Evolutionary conservation across 306 rosid species (phyloP).

Genomic region (Astragalus membranaceus): DNA sequence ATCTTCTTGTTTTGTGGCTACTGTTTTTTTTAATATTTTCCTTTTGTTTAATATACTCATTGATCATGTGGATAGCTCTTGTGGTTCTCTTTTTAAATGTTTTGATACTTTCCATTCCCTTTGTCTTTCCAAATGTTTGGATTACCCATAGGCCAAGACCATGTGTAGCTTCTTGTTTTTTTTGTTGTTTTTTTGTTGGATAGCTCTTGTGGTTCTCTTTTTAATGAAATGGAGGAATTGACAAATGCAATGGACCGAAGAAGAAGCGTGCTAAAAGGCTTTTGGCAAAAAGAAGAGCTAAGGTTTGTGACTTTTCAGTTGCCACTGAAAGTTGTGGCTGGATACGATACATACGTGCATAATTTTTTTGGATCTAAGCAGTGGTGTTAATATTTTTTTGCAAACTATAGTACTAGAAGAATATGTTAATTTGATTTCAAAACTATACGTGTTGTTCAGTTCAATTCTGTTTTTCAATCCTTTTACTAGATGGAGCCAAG

Average conservation of each 20-base stretch:
- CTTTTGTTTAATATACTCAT: too few relatives aligned
- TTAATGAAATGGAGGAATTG: constrained; percentile 94
- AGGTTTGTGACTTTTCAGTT: constrained; percentile 38
- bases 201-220: too few relatives aligned
- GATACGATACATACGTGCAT: not conserved
- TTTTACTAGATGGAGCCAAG: not conserved
- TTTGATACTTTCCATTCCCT: too few relatives aligned
- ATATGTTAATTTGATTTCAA: not conserved
- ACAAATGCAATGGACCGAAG: constrained; percentile 70
- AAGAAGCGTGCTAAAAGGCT: constrained; percentile 73
- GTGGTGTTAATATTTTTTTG: not conserved
- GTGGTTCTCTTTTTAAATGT: too few relatives aligned
- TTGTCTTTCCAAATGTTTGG: too few relatives aligned
- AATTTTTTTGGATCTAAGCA: not conserved
- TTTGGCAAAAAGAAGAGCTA: constrained; percentile 69
- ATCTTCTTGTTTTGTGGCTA: too few relatives aligned
- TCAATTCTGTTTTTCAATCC: not conserved
- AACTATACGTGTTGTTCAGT: not conserved
- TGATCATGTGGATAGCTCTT: too few relatives aligned
- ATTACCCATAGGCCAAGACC: too few relatives aligned
- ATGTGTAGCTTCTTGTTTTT: too few relatives aligned
- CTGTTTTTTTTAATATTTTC: too few relatives aligned
- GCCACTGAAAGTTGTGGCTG: not conserved
- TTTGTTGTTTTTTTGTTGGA: too few relatives aligned
- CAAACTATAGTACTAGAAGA: not conserved